A percentile compares a stretch with the other conserved stretches of the same genome.
These are phyloP conservation scores for Massariosphaeria phaeospora DNA, from an alignment of 495 filamentous ascomycete genomes.

Conservation along the genomic window DNA sequence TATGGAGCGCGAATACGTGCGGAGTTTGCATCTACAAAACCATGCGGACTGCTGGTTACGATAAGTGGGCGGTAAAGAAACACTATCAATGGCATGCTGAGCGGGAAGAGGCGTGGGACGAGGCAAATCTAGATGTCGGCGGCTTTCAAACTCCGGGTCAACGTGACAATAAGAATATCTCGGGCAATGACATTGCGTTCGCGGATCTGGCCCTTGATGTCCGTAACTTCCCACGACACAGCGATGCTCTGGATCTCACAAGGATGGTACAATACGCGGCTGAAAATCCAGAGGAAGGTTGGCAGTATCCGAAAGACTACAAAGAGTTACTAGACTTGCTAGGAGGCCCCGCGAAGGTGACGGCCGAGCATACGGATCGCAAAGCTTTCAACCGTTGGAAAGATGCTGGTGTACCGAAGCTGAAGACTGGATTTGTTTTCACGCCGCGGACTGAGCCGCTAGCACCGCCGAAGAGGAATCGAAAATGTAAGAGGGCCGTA, in stretches of 20 bases:
- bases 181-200: neutral
- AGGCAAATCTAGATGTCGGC: neutral
- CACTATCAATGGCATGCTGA: no score
- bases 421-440: no score
- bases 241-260: constrained; percentile 19
- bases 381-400: neutral
- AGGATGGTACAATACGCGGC: neutral
- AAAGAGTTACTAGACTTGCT: neutral
- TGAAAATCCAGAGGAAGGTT: constrained; percentile 1
- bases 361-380: neutral
- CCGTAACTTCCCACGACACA: neutral
- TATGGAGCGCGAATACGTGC: neutral
- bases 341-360: neutral
- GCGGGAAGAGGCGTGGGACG: constrained; percentile 6
- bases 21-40: neutral
- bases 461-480: no score
- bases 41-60: neutral
- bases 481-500: no score
- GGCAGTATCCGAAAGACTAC: constrained; percentile 12
- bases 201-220: neutral
- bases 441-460: no score
- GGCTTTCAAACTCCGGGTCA: constrained; percentile 4
- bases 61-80: neutral
- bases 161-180: neutral
- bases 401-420: no score